A percentile compares a stretch with the other conserved stretches of the same genome.
phyloP scores from a whole-genome alignment of 257 asterid species.

The Solanum bulbocastanum region DNA sequence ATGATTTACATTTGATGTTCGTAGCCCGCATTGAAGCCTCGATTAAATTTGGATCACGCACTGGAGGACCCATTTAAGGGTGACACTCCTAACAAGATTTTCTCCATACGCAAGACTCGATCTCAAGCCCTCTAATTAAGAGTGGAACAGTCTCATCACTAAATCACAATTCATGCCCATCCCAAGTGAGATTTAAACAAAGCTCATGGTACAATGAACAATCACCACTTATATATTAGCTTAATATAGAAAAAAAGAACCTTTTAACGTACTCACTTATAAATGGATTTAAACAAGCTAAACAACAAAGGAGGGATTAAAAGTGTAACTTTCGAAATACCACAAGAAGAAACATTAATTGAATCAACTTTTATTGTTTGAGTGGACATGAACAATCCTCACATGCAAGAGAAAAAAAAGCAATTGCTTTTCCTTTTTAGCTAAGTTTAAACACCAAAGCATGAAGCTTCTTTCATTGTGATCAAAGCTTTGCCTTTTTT shows the following conservation, averaged over 20 bases:
- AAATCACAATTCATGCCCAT: too few relatives aligned
- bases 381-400: constrained; percentile 3
- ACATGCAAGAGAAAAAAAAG: not conserved
- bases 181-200: not conserved
- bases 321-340: not conserved
- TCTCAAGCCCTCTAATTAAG: not conserved
- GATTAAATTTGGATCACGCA: too few relatives aligned
- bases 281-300: not conserved
- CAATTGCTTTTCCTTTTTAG: not conserved
- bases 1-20: too few relatives aligned
- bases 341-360: not conserved
- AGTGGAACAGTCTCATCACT: not conserved
- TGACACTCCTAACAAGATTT: too few relatives aligned
- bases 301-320: not conserved
- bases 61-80: not conserved
- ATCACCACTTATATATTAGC: not conserved
- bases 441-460: not conserved
- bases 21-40: not conserved
- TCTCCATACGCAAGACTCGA: not conserved
- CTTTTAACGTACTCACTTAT: not conserved
- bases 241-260: not conserved
- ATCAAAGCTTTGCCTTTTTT: not conserved
- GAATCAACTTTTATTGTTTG: not conserved
- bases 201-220: not conserved
- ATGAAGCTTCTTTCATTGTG: not conserved